Percentiles rank a stretch among this genome's conserved stretches.
Conservation (phyloP, 1,284 basidiomycete genomes). For the Malassezia pachydermatis region DNA sequence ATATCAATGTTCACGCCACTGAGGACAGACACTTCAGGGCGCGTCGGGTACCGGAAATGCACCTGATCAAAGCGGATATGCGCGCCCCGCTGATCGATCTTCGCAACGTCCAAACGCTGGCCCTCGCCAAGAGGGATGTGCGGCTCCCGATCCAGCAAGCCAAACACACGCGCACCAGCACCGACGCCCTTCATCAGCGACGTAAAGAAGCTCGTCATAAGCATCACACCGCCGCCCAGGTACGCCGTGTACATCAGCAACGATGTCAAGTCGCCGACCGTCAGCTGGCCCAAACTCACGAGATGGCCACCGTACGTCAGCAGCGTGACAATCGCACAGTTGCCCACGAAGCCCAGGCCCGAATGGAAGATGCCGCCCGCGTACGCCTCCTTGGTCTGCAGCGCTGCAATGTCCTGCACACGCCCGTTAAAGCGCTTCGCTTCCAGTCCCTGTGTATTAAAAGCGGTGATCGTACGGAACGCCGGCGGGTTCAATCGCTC, state of each 20-base stretch:
- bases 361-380: conserved; percentile 85
- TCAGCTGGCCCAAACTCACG: conserved; percentile 74
- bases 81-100: conserved; percentile 15
- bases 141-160: conserved; percentile 63
- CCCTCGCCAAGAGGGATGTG: conserved; percentile 31
- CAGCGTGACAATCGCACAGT: conserved; percentile 76
- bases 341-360: conserved; percentile 81
- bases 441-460: conserved; percentile 66
- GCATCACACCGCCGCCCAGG: conserved; percentile 57
- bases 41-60: conserved; percentile 49
- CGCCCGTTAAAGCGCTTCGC: conserved; percentile 53
- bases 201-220: conserved; percentile 50
- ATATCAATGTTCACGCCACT: conserved; percentile 48
- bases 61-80: conserved; percentile 49
- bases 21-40: conserved; percentile 47
- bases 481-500: conserved; percentile 71
- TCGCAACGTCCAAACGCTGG: conserved; percentile 10
- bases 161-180: conserved; percentile 83
- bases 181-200: conserved; percentile 64
- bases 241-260: conserved; percentile 86
- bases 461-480: conserved; percentile 83
- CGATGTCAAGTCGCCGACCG: conserved; percentile 54
- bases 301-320: conserved; percentile 88
- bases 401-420: conserved; percentile 61
- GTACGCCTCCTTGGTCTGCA: conserved; percentile 77